Evolutionary conservation across 345 rosid species (phyloP), one percentile per base, ranked within the genome.

Genomic region (Eucalyptus curtisii): DNA sequence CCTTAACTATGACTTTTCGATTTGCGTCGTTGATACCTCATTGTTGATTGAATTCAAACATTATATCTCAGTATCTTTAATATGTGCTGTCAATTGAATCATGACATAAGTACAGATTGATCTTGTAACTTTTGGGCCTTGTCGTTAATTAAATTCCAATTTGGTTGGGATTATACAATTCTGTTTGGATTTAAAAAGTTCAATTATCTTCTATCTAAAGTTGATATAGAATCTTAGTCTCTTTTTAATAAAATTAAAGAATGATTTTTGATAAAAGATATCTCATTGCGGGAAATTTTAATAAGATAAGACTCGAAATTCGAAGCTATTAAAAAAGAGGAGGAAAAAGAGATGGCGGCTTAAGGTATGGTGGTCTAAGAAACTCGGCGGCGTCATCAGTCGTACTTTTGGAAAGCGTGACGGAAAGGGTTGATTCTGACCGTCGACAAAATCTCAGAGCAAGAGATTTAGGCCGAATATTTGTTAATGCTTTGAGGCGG

Each of bases 221-320:
- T 20, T 8, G 57, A 3, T 4, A 19, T 52, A 52, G 57, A 52
- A 52, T 52, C 10, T 52, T 52, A 9, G 25, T 52, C 4, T 52
- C 57, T 52, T 9, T 9, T 55, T 55, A 55, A 55, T 55, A 55
- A 55, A 55, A 4, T 55, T 5, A 24, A 24, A 55, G 13, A 55
- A 24, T 24, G 3, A 24, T 25, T 55, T 55, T 55, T 55, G 0
- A 24, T 22, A 10, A 55, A 55, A 55, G 61, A 55, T 10, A 55
- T 55, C 10, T 4, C 12, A 0, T 55, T 3, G 19, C 2, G 3
- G 6, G 2, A 10, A 55, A 25, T 22, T 0, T 30, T 5, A 55
- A 3, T 5, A n/a, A 66, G 15, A 66, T 14, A 68, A 33, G 24
- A 16, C 80, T 68, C 44, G 11, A 71, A 71, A 68, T 17, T 17